phyloP scores from a whole-genome alignment of 2,329 filamentous ascomycete genomes.

The Diplodia intermedia region DNA sequence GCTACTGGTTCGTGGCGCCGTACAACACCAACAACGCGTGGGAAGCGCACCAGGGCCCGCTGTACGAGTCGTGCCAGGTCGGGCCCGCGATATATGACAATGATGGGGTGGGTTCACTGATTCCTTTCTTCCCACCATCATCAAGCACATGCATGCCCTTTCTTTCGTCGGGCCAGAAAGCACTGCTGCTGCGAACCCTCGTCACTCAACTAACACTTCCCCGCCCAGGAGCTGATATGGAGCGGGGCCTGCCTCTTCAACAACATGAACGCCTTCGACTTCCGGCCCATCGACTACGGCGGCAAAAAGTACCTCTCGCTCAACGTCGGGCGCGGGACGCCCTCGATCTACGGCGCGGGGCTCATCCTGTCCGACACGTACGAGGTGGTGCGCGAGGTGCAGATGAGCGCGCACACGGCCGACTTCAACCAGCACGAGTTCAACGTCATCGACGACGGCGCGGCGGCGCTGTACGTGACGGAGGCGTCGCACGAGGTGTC shows the following conservation, averaged over 20 bases:
- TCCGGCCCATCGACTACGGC: constrained; percentile 57
- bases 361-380: constrained; percentile 61
- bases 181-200: too few relatives aligned
- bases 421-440: constrained; percentile 63
- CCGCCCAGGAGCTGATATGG: constrained; percentile 55
- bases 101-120: constrained; percentile 48
- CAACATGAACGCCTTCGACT: constrained; percentile 52
- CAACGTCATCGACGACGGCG: constrained; percentile 54
- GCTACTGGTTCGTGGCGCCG: constrained; percentile 60
- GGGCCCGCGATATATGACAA: constrained; percentile 46
- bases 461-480: constrained; percentile 48
- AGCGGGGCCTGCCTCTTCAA: constrained; percentile 57
- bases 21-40: constrained; percentile 42
- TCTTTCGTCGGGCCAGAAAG: too few relatives aligned
- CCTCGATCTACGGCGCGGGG: constrained; percentile 58
- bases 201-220: too few relatives aligned
- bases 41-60: constrained; percentile 21
- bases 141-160: too few relatives aligned
- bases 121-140: too few relatives aligned
- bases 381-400: constrained; percentile 56
- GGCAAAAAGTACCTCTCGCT: constrained; percentile 56
- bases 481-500: constrained; percentile 40
- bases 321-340: constrained; percentile 58
- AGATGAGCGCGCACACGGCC: constrained; percentile 43
- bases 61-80: constrained; percentile 29